Percentiles rank a stretch among this genome's conserved stretches.
Evolutionary conservation across 768 basidiomycete species (phyloP).

Genomic region (Chlorophyllum brunneum): DNA sequence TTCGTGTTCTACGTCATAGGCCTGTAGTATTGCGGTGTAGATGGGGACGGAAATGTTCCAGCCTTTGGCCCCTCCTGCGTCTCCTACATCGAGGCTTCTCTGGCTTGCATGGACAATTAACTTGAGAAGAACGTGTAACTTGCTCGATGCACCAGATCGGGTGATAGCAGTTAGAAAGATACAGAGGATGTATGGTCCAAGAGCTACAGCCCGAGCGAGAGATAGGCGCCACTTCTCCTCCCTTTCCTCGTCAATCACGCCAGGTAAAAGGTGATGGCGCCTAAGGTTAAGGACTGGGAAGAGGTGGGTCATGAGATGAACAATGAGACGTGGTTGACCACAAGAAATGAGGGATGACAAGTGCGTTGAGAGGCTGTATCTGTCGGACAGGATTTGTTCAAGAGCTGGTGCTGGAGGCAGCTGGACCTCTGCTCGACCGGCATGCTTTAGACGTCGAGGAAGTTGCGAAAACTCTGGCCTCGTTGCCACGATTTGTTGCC

Average conservation of each 20-base stretch:
- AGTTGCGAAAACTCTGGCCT: constrained; percentile 4
- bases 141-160: constrained; percentile 49
- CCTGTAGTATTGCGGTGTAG: constrained; percentile 69
- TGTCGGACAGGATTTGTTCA: constrained; percentile 28
- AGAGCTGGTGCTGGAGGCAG: neutral
- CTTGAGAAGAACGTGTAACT: constrained; percentile 17
- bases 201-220: constrained; percentile 37
- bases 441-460: constrained; percentile 12
- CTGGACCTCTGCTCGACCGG: neutral
- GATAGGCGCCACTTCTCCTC: constrained; percentile 1
- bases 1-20: constrained; percentile 48
- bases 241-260: neutral
- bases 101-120: neutral
- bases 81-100: neutral
- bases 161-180: constrained; percentile 55
- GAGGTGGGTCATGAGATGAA: constrained; percentile 44
- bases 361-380: constrained; percentile 46
- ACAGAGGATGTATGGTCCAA: constrained; percentile 61
- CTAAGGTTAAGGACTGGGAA: constrained; percentile 49
- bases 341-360: constrained; percentile 49
- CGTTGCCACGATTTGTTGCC: neutral
- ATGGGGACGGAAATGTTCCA: constrained; percentile 68
- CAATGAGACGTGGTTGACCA: constrained; percentile 42
- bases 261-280: neutral
- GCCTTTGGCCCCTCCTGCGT: constrained; percentile 24